Conservation (phyloP, 164 flowering plant species). For the Sextonia rubra region DNA sequence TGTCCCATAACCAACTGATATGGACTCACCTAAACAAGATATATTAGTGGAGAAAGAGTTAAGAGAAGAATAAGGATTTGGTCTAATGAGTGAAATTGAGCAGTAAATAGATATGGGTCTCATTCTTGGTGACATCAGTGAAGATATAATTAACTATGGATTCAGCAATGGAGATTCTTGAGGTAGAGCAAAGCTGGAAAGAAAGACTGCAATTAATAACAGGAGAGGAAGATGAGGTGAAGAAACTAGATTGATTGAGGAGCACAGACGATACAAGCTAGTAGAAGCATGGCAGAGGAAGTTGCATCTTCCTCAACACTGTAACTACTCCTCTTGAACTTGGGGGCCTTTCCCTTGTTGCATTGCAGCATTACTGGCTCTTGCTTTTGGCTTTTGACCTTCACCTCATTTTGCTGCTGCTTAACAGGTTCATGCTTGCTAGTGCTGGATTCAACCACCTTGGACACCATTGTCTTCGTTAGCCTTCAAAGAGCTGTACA, state of each 20-base stretch:
- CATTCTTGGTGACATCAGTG: no score
- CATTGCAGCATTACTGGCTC: constrained; percentile 36
- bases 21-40: no score
- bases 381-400: constrained; percentile 14
- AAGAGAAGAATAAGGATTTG: no score
- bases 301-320: constrained; percentile 65
- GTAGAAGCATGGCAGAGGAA: constrained; percentile 72
- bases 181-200: neutral
- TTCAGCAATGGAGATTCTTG: neutral
- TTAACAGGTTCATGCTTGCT: constrained; percentile 17
- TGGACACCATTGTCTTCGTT: constrained; percentile 43
- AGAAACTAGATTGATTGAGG: constrained; percentile 1
- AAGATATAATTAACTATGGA: no score
- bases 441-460: constrained; percentile 47
- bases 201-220: no score
- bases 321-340: constrained; percentile 72
- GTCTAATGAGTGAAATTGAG: no score
- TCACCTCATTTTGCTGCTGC: neutral
- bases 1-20: no score
- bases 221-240: neutral
- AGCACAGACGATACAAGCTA: constrained; percentile 73
- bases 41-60: no score
- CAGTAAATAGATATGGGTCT: no score
- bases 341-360: constrained; percentile 54
- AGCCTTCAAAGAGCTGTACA: neutral